Evolutionary conservation across 495 filamentous ascomycete genomes (phyloP), one percentile per base, ranked within the genome.

Genomic region (Penicillium goetzii): DNA sequence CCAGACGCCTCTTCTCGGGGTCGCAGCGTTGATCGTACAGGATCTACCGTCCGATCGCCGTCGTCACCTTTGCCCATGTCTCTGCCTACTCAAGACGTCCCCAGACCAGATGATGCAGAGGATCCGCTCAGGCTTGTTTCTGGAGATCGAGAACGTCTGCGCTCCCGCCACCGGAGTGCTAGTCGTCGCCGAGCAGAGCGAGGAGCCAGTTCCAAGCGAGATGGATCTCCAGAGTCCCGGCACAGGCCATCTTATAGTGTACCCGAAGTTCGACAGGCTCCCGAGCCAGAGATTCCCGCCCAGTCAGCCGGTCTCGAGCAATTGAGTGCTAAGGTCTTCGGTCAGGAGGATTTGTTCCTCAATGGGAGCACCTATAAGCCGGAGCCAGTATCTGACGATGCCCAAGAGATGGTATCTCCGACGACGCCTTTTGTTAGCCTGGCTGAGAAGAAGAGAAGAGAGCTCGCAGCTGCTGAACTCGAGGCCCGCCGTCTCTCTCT

Each of bases 401-500:
- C 56, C 51, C 66, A 66, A 23, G 70, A 72, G 0, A n/a, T 64
- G 3, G 62, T 62, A 19, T 74, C 68, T 26, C 67, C 72, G 3
- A 72, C 69, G 8, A 65, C 69, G 11, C 70, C 69, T 2, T 71
- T 72, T 10, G 64, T 74, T 30, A 74, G 70, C 28, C 47, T 78
- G 8, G 69, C 73, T 0, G 79, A 81, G 53, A 72, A 68, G 62
- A 77, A 65, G 47, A 88, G 89, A 76, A 92, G 89, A 76, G 91
- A 93, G 66, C 76, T 89, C 28, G 92, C 92, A 15, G 91, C 91
- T 9, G 88, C 89, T 57, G 92, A 97, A 76, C 83, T 97, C 26
- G 92, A 97, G 77, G 90, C 93, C 61, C 86, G 92, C 21, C 86
- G 92, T 50, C 84, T 90, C 64, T 97, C 92, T 25, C 85, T 97